Base-by-base conservation (phyloP, 371 early-diverging fungal genomes). In the Chytridiales sp. region DNA sequence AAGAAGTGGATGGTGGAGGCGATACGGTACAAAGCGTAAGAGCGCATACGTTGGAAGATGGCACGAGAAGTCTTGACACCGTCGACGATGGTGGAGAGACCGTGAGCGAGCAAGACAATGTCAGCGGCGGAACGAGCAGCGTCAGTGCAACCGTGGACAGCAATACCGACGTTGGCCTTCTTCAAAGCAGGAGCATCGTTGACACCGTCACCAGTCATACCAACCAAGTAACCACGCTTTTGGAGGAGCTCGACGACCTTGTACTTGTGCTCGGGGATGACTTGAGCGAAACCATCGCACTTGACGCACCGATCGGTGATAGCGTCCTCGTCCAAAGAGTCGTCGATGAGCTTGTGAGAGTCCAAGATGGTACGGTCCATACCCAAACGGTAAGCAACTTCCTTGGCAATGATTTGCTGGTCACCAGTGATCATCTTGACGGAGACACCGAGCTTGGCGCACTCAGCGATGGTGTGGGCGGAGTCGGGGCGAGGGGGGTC, bases 81-180 rank as follows among this genome's bases (percentile, higher is more conserved):
- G 67, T 91, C 90, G 46, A 88, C 87, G 63, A 95, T 95, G 0
- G 94, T 91, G 36, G 88, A 85, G 31, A 95, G 81, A 48, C 94
- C 93, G 13, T 90, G 85, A 27, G 90, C 91, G 40, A 91, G 72
- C 60, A 96, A 75, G 4, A 96, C 93, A 74, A 95, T 94, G 72
- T 96, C 95, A 40, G 94, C 88, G 30, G 95, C 95, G n/a, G 91
- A 87, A 30, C 95, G 87, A 32, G 94, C 93, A n/a, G 94, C 94
- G 72, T 95, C 97, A 11, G 95, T 93, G 68, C 90, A 89, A 30
- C 89, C 88, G 44, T 87, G 84, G 52, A 93, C 90, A 27, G 91
- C 90, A 67, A 90, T 89, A 61, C 91, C 93, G 42, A 90, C 89
- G 73, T 92, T 85, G 47, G 92, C 90, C 68, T 88, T 86, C 72